Conservation (phyloP, 2,329 filamentous ascomycete species). For the Albophoma yamanashiensis region DNA sequence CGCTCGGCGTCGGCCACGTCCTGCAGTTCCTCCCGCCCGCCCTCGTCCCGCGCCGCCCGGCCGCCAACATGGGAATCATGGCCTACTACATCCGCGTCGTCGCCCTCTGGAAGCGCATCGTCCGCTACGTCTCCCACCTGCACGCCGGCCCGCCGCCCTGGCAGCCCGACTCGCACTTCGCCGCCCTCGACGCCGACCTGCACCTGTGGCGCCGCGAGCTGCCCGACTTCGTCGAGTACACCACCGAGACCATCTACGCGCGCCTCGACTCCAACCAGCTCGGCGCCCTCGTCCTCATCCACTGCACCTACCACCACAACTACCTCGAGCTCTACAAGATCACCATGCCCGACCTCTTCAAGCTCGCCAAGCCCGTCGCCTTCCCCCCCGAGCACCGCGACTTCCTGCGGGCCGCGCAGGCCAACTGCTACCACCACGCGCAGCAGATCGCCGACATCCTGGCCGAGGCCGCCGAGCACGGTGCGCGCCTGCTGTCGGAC, state of each 20-base stretch:
- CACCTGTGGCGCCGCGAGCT: constrained; percentile 28
- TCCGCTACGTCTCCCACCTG: constrained; percentile 30
- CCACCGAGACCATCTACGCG: constrained; percentile 31
- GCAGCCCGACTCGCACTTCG: constrained; percentile 31
- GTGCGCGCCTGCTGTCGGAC: constrained; percentile 28
- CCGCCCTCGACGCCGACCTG: constrained; percentile 27
- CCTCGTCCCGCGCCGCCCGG: constrained; percentile 25
- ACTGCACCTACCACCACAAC: constrained; percentile 36
- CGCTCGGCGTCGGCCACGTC: constrained; percentile 27
- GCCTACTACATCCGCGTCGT: constrained; percentile 31
- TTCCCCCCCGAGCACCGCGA: constrained; percentile 26
- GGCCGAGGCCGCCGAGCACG: constrained; percentile 28
- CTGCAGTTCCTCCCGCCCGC: constrained; percentile 27
- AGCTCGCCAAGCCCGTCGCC: constrained; percentile 27
- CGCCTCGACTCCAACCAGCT: constrained; percentile 34
- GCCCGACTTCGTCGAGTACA: constrained; percentile 32
- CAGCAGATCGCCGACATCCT: constrained; percentile 26
- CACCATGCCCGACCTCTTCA: constrained; percentile 33
- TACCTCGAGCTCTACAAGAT: constrained; percentile 34
- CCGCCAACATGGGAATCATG: constrained; percentile 33
- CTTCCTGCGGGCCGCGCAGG: constrained; percentile 24
- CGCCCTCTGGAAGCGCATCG: constrained; percentile 28
- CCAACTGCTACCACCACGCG: constrained; percentile 26
- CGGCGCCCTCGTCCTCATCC: constrained; percentile 31
- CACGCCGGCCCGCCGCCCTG: constrained; percentile 28